These are phyloP conservation scores for Sextonia rubra DNA, from an alignment of 164 flowering plant genomes.

Conservation along the genomic window DNA sequence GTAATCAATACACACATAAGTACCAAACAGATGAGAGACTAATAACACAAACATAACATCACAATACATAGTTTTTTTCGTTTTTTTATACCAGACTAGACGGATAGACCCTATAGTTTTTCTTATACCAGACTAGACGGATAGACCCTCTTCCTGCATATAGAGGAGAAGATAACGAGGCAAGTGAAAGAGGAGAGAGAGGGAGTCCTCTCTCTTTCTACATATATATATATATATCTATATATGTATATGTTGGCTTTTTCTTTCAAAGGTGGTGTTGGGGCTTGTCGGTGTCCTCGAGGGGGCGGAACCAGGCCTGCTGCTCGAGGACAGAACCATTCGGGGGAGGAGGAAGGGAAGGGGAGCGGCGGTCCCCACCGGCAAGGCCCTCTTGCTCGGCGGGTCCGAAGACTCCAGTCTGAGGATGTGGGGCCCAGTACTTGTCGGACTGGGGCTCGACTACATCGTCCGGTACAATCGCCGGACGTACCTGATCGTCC, in stretches of 20 bases:
- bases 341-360: conserved; percentile 1
- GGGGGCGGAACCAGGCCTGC: conserved; percentile 76
- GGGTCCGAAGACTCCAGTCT: conserved; percentile 86
- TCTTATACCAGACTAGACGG: too few relatives aligned
- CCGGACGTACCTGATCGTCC: conserved; percentile 53
- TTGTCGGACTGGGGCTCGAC: conserved; percentile 46
- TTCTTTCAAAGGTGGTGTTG: not conserved
- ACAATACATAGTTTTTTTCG: too few relatives aligned
- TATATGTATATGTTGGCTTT: too few relatives aligned
- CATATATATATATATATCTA: not conserved
- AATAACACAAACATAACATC: too few relatives aligned
- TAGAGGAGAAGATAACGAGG: too few relatives aligned
- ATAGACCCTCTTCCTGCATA: too few relatives aligned
- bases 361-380: conserved; percentile 6
- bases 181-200: too few relatives aligned
- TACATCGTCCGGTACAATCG: conserved; percentile 56
- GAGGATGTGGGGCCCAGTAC: conserved; percentile 85
- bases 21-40: too few relatives aligned
- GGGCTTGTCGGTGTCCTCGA: conserved; percentile 75
- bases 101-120: too few relatives aligned
- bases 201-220: not conserved
- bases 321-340: conserved; percentile 60
- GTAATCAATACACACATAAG: too few relatives aligned
- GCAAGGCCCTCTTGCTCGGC: conserved; percentile 23
- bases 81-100: too few relatives aligned